A percentile compares a stretch with the other conserved stretches of the same genome.
These are phyloP conservation scores for Boletus sensibilis DNA, from an alignment of 768 basidiomycete species.

Conservation along the genomic window DNA sequence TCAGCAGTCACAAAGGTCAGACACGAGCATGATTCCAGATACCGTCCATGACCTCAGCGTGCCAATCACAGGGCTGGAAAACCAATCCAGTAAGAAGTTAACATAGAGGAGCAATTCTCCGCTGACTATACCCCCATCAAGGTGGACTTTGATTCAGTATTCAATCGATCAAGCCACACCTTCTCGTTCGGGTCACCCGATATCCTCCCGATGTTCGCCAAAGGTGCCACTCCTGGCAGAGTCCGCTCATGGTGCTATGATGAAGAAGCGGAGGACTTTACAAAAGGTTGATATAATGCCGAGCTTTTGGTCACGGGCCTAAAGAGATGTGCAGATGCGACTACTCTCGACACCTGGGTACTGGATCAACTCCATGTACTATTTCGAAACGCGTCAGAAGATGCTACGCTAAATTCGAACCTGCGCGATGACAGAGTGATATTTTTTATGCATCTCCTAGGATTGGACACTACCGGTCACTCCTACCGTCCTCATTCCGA, in stretches of 20 bases:
- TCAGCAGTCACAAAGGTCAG: constrained; percentile 81
- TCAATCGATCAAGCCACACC: constrained; percentile 75
- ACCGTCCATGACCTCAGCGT: constrained; percentile 2
- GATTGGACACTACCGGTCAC: constrained; percentile 85
- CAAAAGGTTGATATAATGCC: constrained; percentile 53
- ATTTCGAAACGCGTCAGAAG: constrained; percentile 60
- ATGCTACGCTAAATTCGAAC: constrained; percentile 47
- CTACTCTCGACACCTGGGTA: constrained; percentile 76
- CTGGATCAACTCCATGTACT: constrained; percentile 63
- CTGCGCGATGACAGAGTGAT: constrained; percentile 61
- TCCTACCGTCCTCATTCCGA: constrained; percentile 80
- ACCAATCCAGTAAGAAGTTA: constrained; percentile 60
- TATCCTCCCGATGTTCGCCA: constrained; percentile 83
- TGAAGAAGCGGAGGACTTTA: constrained; percentile 81
- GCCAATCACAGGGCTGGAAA: constrained; percentile 68
- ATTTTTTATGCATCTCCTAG: constrained; percentile 82
- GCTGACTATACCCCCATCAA: constrained; percentile 17
- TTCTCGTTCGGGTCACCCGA: constrained; percentile 88
- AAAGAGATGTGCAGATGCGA: constrained; percentile 54
- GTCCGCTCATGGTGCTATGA: constrained; percentile 77
- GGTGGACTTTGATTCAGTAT: constrained; percentile 84
- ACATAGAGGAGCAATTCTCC: not conserved
- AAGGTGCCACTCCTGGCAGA: constrained; percentile 66
- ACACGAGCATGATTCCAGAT: not conserved
- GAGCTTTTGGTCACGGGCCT: not conserved